A percentile compares a stretch with the other conserved stretches of the same genome.
phyloP scores from a whole-genome alignment of 139 green algal genomes.

The Chlorella vulgaris region DNA sequence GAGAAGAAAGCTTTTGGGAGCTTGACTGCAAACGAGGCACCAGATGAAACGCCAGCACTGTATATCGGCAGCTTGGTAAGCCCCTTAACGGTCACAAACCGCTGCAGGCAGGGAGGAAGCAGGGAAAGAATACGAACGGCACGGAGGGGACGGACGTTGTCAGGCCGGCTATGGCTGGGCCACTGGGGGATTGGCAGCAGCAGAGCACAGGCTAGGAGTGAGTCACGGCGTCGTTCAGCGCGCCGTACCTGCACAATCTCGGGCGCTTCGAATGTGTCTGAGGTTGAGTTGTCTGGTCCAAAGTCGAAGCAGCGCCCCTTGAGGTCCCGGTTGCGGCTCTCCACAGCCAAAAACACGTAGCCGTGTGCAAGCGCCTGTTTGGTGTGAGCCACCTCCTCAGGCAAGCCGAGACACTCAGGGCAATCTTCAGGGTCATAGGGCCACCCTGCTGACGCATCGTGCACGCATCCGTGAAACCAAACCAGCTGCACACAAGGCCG shows the following conservation, averaged over 20 bases:
- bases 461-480: slow-evolving; percentile 22
- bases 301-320: slow-evolving; percentile 22
- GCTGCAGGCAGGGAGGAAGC: too few relatives aligned
- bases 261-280: slow-evolving; percentile 14
- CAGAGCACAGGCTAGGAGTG: too few relatives aligned
- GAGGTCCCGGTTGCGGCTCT: slow-evolving; percentile 8
- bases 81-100: background rate
- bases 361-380: slow-evolving; percentile 3
- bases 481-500: background rate
- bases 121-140: too few relatives aligned
- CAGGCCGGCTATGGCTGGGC: background rate
- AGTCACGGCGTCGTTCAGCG: too few relatives aligned
- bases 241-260: slow-evolving; percentile 29
- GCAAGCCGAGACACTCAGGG: slow-evolving; percentile 24
- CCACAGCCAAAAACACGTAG: slow-evolving; percentile 8
- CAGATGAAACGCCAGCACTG: background rate
- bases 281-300: background rate
- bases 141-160: too few relatives aligned
- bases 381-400: slow-evolving; percentile 21
- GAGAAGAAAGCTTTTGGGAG: background rate
- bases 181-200: too few relatives aligned
- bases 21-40: slow-evolving; percentile 5
- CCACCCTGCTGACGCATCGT: slow-evolving; percentile 23
- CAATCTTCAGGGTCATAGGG: slow-evolving; percentile 1
- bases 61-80: background rate